Evolutionary conservation across 1,284 basidiomycete species (phyloP), one percentile per base, ranked within the genome.

Genomic region (Cystobasidium pallidum): DNA sequence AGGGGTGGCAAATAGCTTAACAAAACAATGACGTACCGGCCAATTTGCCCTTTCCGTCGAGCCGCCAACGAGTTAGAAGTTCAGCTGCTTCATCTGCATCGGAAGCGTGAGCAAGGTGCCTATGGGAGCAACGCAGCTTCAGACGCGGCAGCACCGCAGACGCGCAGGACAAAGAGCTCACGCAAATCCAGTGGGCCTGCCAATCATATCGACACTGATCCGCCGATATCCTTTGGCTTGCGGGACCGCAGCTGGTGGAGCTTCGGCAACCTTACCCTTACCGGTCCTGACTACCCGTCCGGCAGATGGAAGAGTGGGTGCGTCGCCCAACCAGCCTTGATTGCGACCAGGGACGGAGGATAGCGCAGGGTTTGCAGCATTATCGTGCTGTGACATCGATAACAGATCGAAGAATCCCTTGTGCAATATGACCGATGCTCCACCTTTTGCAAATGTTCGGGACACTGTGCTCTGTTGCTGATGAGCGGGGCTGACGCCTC

Each of bases 61-160:
- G 88, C 41, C 91, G 89, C 94, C 94, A 96, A 74, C 92, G 85
- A 76, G 87, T 88, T 66, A 97, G 86, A 72, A 97, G 86, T 36
- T 90, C 92, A 79, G 92, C 91, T 34, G 92, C 88, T 81, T 97
- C 92, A 82, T 93, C 91, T 26, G 88, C 91, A 81, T 95, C 91
- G 71, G 91, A 94, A 21, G 94, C 92, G 82, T 97, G 94, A 26
- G 94, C 89, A 73, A 95, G 86, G 81, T 97, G 94, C 63, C 92
- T 94, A 78, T 41, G 67, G 58, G 15, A 75, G 57, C 76, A 66
- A n/a, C n/a, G n/a, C n/a, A 70, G 77, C 75, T 21, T 54, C 19
- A 67, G 64, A 21, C 21, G 55, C 45, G 73, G 34, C 62, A 70
- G 3, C 15, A 51, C 26, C n/a, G n/a, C n/a, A n/a, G n/a, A n/a